Evolutionary conservation across 1,284 basidiomycete species (phyloP).

Genomic region (Boletus semigastroideus): DNA sequence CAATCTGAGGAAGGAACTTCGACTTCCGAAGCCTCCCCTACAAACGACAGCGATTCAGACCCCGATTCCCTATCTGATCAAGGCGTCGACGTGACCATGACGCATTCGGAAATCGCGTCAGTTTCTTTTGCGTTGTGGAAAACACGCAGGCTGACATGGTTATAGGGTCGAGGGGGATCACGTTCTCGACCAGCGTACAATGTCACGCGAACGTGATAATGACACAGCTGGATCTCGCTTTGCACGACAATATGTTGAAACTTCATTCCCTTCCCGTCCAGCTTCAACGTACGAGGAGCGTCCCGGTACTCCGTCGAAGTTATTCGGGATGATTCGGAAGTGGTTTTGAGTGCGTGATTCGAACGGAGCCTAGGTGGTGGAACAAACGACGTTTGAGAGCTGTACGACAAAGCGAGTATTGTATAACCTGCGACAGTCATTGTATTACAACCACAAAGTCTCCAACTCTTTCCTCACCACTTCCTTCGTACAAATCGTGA

Average conservation of each 20-base stretch:
- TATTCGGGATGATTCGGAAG: background rate
- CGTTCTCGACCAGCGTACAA: too few species aligned
- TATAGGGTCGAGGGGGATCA: background rate
- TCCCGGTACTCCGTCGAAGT: too few species aligned
- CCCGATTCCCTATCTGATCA: background rate
- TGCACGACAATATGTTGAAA: too few species aligned
- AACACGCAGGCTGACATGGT: constrained; percentile 1
- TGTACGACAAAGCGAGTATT: background rate
- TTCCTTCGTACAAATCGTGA: constrained; percentile 5
- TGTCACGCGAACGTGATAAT: too few species aligned
- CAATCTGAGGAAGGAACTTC: background rate
- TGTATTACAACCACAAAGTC: background rate
- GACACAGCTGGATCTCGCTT: too few species aligned
- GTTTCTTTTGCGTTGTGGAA: background rate
- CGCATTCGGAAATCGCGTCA: background rate
- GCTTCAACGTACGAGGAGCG: too few species aligned
- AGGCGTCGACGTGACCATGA: background rate
- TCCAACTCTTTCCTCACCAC: background rate
- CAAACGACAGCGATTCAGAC: background rate
- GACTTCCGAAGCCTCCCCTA: background rate
- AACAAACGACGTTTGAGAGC: too few species aligned
- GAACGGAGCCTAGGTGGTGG: too few species aligned
- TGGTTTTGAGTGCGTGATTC: background rate
- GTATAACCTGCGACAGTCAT: too few species aligned
- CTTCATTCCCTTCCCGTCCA: too few species aligned